These are phyloP conservation scores for Calonectria ilicicola DNA, from an alignment of 2,329 filamentous ascomycete species.

Conservation along the genomic window DNA sequence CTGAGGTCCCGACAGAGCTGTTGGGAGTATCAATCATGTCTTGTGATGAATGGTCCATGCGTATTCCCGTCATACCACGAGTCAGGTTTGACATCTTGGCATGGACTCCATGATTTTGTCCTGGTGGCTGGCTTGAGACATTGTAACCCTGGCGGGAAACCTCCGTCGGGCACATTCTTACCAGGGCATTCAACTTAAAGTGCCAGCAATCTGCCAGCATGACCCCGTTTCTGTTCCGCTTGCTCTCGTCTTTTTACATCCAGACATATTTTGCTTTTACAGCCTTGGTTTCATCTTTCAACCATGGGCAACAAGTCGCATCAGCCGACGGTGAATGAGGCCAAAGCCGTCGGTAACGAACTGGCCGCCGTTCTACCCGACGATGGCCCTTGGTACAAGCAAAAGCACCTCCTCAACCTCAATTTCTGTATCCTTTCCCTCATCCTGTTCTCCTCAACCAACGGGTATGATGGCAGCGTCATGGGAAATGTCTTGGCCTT, in stretches of 20 bases:
- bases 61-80: background rate
- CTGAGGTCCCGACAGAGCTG: background rate
- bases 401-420: background rate
- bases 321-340: background rate
- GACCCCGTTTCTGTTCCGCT: background rate
- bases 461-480: constrained; percentile 50
- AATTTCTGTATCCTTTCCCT: constrained; percentile 42
- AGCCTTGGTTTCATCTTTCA: background rate
- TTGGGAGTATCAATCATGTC: background rate
- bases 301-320: constrained; percentile 1
- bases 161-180: background rate
- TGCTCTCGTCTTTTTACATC: background rate
- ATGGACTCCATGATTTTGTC: background rate
- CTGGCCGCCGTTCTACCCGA: background rate
- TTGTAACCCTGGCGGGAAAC: background rate
- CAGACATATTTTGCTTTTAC: too few relatives aligned
- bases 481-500: constrained; percentile 53
- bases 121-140: background rate
- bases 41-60: background rate
- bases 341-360: constrained; percentile 3
- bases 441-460: constrained; percentile 41
- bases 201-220: background rate
- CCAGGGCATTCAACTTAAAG: background rate
- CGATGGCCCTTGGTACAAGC: constrained; percentile 9
- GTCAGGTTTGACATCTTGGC: background rate